Evolutionary conservation across 257 asterid genomes (phyloP).

Genomic region (Cynanchum wilfordii): DNA sequence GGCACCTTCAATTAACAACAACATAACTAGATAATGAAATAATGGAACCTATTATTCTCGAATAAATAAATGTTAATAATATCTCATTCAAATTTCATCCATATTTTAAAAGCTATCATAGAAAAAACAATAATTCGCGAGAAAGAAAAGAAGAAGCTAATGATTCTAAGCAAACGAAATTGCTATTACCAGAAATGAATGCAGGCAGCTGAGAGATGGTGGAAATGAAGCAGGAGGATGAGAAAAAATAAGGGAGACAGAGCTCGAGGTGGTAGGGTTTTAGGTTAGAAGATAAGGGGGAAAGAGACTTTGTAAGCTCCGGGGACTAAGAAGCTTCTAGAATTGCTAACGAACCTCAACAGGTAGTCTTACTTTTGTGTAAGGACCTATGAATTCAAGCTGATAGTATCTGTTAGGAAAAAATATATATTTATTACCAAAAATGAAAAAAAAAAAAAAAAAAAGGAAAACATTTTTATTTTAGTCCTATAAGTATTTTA

Average conservation of each 20-base stretch:
- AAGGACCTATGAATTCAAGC: neutral
- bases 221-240: neutral
- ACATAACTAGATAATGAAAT: neutral
- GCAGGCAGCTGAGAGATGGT: neutral
- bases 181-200: constrained; percentile 1
- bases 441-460: no score
- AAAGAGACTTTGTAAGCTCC: constrained; percentile 10
- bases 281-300: constrained; percentile 15
- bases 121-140: neutral
- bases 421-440: no score
- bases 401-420: no score
- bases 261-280: constrained; percentile 1
- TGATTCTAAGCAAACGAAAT: neutral
- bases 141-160: neutral
- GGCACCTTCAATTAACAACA: neutral
- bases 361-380: neutral
- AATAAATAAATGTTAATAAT: neutral
- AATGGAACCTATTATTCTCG: neutral
- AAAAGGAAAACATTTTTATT: no score
- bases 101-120: neutral
- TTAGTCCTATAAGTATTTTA: no score
- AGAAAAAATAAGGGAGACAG: neutral
- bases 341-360: neutral
- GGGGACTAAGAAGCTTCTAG: constrained; percentile 10
- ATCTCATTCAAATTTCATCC: neutral